Base-by-base conservation (phyloP, 2,329 filamentous ascomycete species). In the Colletotrichum sp. region DNA sequence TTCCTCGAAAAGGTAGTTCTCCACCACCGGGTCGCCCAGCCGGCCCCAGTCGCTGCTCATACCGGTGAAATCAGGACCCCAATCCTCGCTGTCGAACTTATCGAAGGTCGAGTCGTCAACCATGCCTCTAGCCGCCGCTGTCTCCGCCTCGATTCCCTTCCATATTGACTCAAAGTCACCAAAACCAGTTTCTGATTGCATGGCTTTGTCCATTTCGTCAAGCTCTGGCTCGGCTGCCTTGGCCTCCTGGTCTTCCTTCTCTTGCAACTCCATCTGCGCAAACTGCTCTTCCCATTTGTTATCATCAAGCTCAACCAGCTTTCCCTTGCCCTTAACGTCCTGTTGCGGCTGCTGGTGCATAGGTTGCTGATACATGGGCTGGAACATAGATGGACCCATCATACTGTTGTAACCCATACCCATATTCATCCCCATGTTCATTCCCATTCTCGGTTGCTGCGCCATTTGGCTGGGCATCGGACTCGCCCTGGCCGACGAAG, bases 201-300 rank as follows among this genome's bases (percentile, higher is more conserved):
- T 85, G 34, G 89, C 85, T 81, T 88, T 85, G 89, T 98, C 96
- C 88, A 98, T 92, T 85, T 96, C 91, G 86, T 98, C 93, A 80
- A 99, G 90, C 88, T 99, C 96, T 77, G 91, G 91, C 87, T 98
- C 96, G 32, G 93, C 92, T 55, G 93, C 93, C 49, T 85, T 84
- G 71, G 87, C 88, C 80, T 89, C 88, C 69, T 87, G 85, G 66
- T 89, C 87, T 77, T 89, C 85, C 80, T 90, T 86, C 82, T 93
- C 90, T 77, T 93, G 89, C 78, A 93, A 87, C 83, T 96, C 95
- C 83, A 98, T 93, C 85, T 97, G 92, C 73, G 95, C 95, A 84
- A 99, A 99, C 84, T 99, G 96, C 80, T 96, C 95, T 86, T 99
- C 96, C 97, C 97, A 99, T 82, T 98, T 94, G 82, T 94, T 89